phyloP scores from a whole-genome alignment of 208 protist genomes.

The Leishmania major region DNA sequence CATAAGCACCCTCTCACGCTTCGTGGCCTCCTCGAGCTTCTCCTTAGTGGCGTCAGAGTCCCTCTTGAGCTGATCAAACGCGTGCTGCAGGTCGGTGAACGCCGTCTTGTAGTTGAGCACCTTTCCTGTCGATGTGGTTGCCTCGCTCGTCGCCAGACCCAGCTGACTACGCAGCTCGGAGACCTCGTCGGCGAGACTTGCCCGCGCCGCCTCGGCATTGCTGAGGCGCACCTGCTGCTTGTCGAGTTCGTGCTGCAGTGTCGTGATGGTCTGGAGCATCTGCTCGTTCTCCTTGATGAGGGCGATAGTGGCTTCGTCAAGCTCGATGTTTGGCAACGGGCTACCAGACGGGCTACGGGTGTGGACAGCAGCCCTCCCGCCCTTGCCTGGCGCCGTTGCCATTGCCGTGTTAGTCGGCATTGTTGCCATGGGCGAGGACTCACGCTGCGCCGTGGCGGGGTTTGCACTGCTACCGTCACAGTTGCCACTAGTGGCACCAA shows the following conservation, averaged over 20 bases:
- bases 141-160: constrained; percentile 36
- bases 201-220: constrained; percentile 20
- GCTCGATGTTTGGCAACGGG: constrained; percentile 30
- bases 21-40: constrained; percentile 29
- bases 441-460: constrained; percentile 8
- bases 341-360: constrained; percentile 26
- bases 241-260: constrained; percentile 41
- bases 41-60: constrained; percentile 39
- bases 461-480: not conserved
- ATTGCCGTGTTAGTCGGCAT: constrained; percentile 26
- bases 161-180: constrained; percentile 48
- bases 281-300: constrained; percentile 66
- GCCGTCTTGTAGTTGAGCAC: constrained; percentile 46
- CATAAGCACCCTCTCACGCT: constrained; percentile 5
- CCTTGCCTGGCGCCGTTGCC: not conserved
- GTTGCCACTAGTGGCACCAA: not conserved
- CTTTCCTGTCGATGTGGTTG: constrained; percentile 25
- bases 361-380: not conserved
- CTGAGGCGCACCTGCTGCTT: constrained; percentile 26
- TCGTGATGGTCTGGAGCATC: constrained; percentile 55
- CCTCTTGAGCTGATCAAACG: constrained; percentile 26
- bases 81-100: constrained; percentile 35
- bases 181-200: constrained; percentile 33
- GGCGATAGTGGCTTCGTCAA: constrained; percentile 35
- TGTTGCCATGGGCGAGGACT: constrained; percentile 30